phyloP scores from a whole-genome alignment of 768 basidiomycete species.

The Hirschioporus abietinus region DNA sequence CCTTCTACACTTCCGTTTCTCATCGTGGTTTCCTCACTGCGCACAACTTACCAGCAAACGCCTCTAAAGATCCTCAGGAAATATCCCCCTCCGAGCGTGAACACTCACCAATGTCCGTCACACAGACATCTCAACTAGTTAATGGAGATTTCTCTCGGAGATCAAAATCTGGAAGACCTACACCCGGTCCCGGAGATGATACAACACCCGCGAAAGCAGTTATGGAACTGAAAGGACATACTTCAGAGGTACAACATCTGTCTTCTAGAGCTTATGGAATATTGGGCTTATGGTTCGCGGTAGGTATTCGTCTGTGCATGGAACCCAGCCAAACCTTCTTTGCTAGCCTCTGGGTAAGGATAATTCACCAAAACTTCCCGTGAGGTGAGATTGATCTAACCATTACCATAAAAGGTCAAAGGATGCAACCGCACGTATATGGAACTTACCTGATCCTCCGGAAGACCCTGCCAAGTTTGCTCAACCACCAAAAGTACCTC shows the following conservation, averaged over 20 bases:
- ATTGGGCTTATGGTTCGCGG: background rate
- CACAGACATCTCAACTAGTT: background rate
- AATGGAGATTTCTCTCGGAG: background rate
- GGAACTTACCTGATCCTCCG: slow-evolving; percentile 51
- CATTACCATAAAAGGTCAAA: slow-evolving; percentile 47
- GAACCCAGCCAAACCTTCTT: slow-evolving; percentile 55
- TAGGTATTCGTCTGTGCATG: slow-evolving; percentile 81
- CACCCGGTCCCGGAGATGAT: slow-evolving; percentile 5
- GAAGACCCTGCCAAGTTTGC: slow-evolving; percentile 14
- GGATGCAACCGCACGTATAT: slow-evolving; percentile 69
- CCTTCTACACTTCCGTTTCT: background rate
- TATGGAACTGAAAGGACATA: slow-evolving; percentile 39
- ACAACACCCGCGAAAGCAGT: slow-evolving; percentile 8
- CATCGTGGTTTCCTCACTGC: background rate
- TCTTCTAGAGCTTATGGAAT: background rate
- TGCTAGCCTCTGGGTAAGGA: slow-evolving; percentile 72
- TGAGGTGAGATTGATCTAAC: background rate
- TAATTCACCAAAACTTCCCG: slow-evolving; percentile 2
- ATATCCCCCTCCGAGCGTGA: background rate
- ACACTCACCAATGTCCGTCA: background rate
- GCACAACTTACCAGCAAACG: background rate
- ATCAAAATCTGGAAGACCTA: background rate
- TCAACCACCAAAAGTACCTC: slow-evolving; percentile 27
- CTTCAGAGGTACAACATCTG: slow-evolving; percentile 20
- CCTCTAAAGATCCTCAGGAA: background rate